Evolutionary conservation across 192 early-diverging fungal species (phyloP).

Genomic region (Umbelopsis isabellina): DNA sequence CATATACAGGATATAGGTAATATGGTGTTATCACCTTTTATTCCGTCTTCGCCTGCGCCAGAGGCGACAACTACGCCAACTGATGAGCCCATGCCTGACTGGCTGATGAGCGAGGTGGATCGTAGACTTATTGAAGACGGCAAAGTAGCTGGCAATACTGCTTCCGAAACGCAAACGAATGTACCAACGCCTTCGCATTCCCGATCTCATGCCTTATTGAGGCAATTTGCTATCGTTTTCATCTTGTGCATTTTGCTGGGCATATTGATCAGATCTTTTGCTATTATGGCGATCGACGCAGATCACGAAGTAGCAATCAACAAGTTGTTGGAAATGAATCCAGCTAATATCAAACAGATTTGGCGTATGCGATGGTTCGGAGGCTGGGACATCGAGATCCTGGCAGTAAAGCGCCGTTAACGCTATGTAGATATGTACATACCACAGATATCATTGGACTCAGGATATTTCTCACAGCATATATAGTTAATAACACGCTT

Average conservation of each 20-base stretch:
- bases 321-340: not conserved
- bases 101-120: not conserved
- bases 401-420: constrained; percentile 14
- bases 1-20: constrained; percentile 12
- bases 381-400: constrained; percentile 11
- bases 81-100: not conserved
- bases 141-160: not conserved
- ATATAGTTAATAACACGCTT: too few species aligned
- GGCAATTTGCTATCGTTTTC: constrained; percentile 7
- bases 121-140: not conserved
- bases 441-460: not conserved
- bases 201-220: constrained; percentile 4
- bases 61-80: not conserved
- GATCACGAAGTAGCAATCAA: constrained; percentile 3
- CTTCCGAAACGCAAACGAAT: not conserved
- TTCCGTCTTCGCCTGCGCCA: not conserved
- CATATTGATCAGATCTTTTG: not conserved
- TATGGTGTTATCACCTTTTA: constrained; percentile 12
- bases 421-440: constrained; percentile 20
- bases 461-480: too few species aligned
- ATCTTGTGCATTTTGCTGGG: not conserved
- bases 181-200: constrained; percentile 11
- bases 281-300: constrained; percentile 9
- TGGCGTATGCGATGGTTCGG: constrained; percentile 22
- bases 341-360: constrained; percentile 14